Percentiles rank a stretch among this genome's conserved stretches.
Evolutionary conservation across 805 yeast species (phyloP).

Genomic region (Phaffomyces antillensis): DNA sequence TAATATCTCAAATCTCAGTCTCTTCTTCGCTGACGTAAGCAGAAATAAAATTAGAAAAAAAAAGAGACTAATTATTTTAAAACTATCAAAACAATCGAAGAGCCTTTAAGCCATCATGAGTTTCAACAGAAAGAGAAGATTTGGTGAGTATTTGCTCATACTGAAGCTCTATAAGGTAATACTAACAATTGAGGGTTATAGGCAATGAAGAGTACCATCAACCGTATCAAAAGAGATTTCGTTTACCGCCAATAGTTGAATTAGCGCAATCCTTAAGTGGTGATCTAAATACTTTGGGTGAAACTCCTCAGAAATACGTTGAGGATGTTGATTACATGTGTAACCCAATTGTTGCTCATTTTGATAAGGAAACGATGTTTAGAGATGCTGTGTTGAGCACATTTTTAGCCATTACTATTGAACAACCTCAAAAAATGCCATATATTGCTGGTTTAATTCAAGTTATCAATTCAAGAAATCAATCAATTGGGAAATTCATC

Average conservation of each 20-base stretch:
- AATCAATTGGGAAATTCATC: slow-evolving; percentile 59
- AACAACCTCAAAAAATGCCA: slow-evolving; percentile 87
- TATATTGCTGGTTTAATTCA: slow-evolving; percentile 63
- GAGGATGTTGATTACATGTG: slow-evolving; percentile 61
- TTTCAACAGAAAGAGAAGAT: slow-evolving; percentile 22
- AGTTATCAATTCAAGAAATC: slow-evolving; percentile 56
- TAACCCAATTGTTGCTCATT: slow-evolving; percentile 57
- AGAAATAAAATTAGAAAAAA: not conserved
- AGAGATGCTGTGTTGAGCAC: slow-evolving; percentile 55
- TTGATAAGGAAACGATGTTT: slow-evolving; percentile 54
- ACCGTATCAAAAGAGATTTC: slow-evolving; percentile 20
- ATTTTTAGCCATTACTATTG: slow-evolving; percentile 61
- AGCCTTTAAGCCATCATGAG: slow-evolving; percentile 9
- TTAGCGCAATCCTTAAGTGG: slow-evolving; percentile 41
- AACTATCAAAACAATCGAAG: not conserved
- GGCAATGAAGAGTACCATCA: slow-evolving; percentile 20
- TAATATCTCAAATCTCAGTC: too few relatives aligned
- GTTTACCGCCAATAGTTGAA: slow-evolving; percentile 39
- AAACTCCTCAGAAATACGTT: slow-evolving; percentile 40
- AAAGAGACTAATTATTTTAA: not conserved
- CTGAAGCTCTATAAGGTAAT: not conserved
- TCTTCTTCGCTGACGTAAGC: too few relatives aligned
- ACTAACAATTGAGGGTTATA: slow-evolving; percentile 1
- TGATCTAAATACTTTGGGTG: slow-evolving; percentile 55
- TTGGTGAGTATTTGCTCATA: slow-evolving; percentile 13